A percentile compares a stretch with the other conserved stretches of the same genome.
phyloP scores from a whole-genome alignment of 2,329 filamentous ascomycete genomes.

The Drechslera avenae region DNA sequence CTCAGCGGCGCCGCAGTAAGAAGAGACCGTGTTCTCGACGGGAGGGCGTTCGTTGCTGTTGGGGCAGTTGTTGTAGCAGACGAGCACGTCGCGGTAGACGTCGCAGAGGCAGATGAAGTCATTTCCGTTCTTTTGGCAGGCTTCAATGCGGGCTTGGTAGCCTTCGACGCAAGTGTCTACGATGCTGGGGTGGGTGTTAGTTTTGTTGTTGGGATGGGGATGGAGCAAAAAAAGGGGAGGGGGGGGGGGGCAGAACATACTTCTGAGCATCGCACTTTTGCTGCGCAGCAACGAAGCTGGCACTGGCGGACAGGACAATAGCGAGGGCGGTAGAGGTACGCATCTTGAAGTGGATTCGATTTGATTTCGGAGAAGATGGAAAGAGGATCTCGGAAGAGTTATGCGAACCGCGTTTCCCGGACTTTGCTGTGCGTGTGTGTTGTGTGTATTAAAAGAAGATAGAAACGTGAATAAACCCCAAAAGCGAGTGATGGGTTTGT shows the following conservation, averaged over 20 bases:
- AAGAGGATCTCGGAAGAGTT: no score
- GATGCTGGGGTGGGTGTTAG: slow-evolving; percentile 49
- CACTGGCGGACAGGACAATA: slow-evolving; percentile 37
- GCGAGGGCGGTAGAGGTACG: slow-evolving; percentile 38
- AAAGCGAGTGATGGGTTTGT: no score
- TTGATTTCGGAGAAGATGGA: no score
- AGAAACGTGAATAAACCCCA: no score
- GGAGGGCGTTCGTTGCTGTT: slow-evolving; percentile 47
- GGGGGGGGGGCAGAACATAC: slow-evolving; percentile 30
- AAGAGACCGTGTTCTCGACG: slow-evolving; percentile 43
- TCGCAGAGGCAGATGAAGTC: slow-evolving; percentile 65
- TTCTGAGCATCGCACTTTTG: slow-evolving; percentile 46
- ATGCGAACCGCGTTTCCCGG: no score
- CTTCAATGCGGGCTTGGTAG: slow-evolving; percentile 50
- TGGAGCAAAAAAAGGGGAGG: no score
- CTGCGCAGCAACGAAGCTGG: slow-evolving; percentile 50
- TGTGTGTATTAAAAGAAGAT: no score
- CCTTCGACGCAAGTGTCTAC: slow-evolving; percentile 55
- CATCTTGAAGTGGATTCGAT: slow-evolving; percentile 27
- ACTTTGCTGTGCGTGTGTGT: no score
- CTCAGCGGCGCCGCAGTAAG: slow-evolving; percentile 51
- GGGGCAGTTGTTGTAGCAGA: slow-evolving; percentile 70
- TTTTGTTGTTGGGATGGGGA: neutral
- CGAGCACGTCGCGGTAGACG: slow-evolving; percentile 59
- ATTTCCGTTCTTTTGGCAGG: slow-evolving; percentile 49